Conservation (phyloP, 441 rosid species). For the Euphorbia corollata region DNA sequence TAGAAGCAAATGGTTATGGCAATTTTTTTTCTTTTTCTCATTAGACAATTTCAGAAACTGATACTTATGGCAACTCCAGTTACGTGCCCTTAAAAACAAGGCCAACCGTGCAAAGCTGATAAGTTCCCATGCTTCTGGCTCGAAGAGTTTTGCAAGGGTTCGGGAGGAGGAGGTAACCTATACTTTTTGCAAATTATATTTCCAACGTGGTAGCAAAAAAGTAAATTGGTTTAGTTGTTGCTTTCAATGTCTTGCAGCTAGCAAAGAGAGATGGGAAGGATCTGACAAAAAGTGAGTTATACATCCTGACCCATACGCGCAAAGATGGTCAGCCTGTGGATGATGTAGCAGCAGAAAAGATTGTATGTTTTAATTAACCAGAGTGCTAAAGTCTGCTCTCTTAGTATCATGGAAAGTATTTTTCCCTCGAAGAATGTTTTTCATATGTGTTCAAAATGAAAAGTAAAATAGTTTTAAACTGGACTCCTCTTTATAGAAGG, state of each 20-base stretch:
- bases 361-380: conserved; percentile 23
- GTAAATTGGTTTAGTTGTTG: not conserved
- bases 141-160: conserved; percentile 37
- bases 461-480: too few species aligned
- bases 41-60: not conserved
- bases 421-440: too few species aligned
- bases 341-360: conserved; percentile 27
- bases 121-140: conserved; percentile 27
- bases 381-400: not conserved
- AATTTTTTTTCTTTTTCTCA: not conserved
- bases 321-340: conserved; percentile 36
- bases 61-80: conserved; percentile 23
- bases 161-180: conserved; percentile 38
- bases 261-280: conserved; percentile 34
- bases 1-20: conserved; percentile 4
- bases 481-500: too few species aligned
- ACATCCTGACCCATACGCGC: conserved; percentile 35
- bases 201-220: not conserved
- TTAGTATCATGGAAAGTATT: too few species aligned
- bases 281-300: conserved; percentile 33
- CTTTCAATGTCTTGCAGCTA: conserved; percentile 19
- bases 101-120: conserved; percentile 30
- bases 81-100: conserved; percentile 29
- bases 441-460: too few species aligned
- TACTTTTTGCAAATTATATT: conserved; percentile 12